A percentile compares a stretch with the other conserved stretches of the same genome.
phyloP scores from a whole-genome alignment of 1,139 yeast species.

The Protomyces gravidus region DNA sequence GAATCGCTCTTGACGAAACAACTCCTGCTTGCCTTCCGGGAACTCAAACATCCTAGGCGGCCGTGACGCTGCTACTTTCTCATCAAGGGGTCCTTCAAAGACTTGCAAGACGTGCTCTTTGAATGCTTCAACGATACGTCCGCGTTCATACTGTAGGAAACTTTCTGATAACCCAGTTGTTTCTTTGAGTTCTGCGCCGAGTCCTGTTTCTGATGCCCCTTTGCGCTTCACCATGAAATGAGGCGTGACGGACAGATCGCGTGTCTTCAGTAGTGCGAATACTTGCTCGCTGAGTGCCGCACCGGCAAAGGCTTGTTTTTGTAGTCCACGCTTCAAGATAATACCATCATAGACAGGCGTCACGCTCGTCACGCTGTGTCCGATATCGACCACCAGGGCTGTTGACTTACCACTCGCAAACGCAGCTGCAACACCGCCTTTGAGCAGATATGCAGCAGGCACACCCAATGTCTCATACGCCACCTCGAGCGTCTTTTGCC shows the following conservation, averaged over 20 bases:
- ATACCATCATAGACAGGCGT: conserved; percentile 95
- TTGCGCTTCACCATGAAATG: conserved; percentile 40
- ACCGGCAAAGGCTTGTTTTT: conserved; percentile 40
- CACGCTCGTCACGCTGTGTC: conserved; percentile 76
- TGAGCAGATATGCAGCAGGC: conserved; percentile 82
- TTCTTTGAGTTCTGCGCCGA: conserved; percentile 42
- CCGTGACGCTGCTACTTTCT: conserved; percentile 35
- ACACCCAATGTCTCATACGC: conserved; percentile 68
- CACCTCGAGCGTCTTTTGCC: conserved; percentile 68
- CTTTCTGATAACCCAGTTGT: conserved; percentile 37
- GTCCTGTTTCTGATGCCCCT: conserved; percentile 39
- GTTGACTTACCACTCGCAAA: conserved; percentile 93
- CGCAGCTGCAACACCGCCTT: conserved; percentile 82
- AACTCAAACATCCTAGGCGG: conserved; percentile 62
- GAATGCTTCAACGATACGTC: conserved; percentile 45
- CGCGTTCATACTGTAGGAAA: conserved; percentile 38
- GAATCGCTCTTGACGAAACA: conserved; percentile 59
- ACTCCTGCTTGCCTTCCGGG: conserved; percentile 62
- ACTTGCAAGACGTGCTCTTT: conserved; percentile 60
- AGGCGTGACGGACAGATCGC: conserved; percentile 40
- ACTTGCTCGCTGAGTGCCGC: conserved; percentile 37
- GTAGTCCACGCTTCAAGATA: conserved; percentile 54
- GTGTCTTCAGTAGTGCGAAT: conserved; percentile 36
- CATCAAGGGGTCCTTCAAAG: conserved; percentile 44
- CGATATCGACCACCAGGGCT: conserved; percentile 87